These are phyloP conservation scores for Alternaria sp. DNA, from an alignment of 2,329 filamentous ascomycete species.

Conservation along the genomic window DNA sequence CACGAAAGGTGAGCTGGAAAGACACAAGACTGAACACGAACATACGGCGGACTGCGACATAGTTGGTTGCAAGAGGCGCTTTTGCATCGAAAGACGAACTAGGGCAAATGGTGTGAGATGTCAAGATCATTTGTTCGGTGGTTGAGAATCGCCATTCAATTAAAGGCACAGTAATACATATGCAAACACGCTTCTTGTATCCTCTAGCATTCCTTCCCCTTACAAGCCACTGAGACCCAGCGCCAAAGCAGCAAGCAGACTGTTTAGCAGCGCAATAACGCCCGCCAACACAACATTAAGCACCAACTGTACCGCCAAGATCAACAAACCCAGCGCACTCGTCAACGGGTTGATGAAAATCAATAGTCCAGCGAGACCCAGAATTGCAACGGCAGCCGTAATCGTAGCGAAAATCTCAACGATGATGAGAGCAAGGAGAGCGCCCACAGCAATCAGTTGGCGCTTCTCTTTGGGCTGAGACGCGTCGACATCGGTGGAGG, in stretches of 20 bases:
- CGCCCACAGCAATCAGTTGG: conserved; percentile 20
- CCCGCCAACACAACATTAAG: conserved; percentile 25
- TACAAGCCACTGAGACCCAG: conserved; percentile 21
- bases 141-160: neutral
- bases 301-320: conserved; percentile 27
- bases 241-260: conserved; percentile 21
- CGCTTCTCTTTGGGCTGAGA: conserved; percentile 11
- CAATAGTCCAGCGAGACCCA: conserved; percentile 25
- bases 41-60: conserved; percentile 31
- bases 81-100: conserved; percentile 26
- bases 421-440: conserved; percentile 27
- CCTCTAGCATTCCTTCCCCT: neutral
- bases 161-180: neutral
- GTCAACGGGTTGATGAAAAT: conserved; percentile 28
- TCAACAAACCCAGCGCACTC: conserved; percentile 21
- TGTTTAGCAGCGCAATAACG: conserved; percentile 28
- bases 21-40: conserved; percentile 37
- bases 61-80: conserved; percentile 32
- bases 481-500: neutral
- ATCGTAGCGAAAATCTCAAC: conserved; percentile 33
- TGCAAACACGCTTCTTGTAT: neutral
- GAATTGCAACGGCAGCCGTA: conserved; percentile 24
- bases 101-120: conserved; percentile 8
- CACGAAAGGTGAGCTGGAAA: conserved; percentile 35
- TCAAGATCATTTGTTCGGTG: conserved; percentile 21